Conservation (phyloP, 257 asterid species). For the Pogostemon cablin region DNA sequence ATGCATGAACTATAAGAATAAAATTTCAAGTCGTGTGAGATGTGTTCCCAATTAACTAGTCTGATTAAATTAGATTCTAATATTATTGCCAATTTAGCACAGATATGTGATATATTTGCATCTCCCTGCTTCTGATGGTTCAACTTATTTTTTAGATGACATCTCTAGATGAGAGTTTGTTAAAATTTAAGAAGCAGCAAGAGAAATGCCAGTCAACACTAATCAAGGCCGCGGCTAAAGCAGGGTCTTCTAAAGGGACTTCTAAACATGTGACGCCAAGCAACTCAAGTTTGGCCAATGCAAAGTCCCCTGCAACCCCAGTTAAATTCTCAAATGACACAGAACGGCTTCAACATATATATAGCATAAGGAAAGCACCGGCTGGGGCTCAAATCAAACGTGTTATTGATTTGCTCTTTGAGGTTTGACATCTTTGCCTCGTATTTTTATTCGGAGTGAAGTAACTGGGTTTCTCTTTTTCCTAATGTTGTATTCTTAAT, state of each 20-base stretch:
- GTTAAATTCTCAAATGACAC: slow-evolving; percentile 85
- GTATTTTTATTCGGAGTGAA: slow-evolving; percentile 13
- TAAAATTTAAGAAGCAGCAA: slow-evolving; percentile 63
- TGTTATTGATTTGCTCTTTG: slow-evolving; percentile 77
- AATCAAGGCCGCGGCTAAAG: slow-evolving; percentile 47
- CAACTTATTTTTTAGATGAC: slow-evolving; percentile 48
- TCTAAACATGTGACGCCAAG: slow-evolving; percentile 42
- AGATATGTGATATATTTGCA: background rate
- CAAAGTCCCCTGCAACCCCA: slow-evolving; percentile 58
- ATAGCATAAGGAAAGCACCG: slow-evolving; percentile 93
- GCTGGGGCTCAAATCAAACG: slow-evolving; percentile 93
- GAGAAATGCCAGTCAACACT: slow-evolving; percentile 68
- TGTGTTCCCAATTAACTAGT: no score
- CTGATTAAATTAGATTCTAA: no score
- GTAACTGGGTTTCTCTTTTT: background rate
- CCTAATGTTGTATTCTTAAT: background rate
- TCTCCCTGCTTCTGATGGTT: background rate
- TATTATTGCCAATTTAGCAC: no score
- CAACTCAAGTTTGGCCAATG: slow-evolving; percentile 41
- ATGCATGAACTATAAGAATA: no score
- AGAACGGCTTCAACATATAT: slow-evolving; percentile 80
- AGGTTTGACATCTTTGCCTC: slow-evolving; percentile 47
- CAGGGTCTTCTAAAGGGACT: slow-evolving; percentile 45
- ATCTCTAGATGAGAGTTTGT: slow-evolving; percentile 54
- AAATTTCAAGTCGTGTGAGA: no score